Evolutionary conservation across 2,329 filamentous ascomycete species (phyloP), one percentile per base, ranked within the genome.

Genomic region (Trichoderma sp.): DNA sequence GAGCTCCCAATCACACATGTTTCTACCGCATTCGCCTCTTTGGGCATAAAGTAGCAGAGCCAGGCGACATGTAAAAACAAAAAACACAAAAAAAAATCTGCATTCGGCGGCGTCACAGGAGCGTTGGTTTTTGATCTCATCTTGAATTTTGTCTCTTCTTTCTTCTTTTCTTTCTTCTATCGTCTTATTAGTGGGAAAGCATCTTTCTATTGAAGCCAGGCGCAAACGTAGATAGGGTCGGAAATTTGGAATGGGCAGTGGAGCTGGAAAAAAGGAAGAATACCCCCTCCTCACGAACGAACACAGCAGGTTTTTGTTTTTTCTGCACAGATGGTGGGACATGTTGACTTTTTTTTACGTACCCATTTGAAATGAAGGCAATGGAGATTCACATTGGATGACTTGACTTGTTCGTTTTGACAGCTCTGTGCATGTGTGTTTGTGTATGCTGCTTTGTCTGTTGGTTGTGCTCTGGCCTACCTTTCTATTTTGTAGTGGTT

Each of bases 11-110:
- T 61, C 89, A 90, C 76, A 92, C 90, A 4, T 92, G 90, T 77
- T 86, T 92, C 76, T 92, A 92, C 80, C 83, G 90, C 1, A 79
- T 91, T n/a, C 82, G 85, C 71, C 72, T 92, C 58, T 91, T 88
- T 77, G 81, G 90, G 85, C 18, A 70, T 21, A 76, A 74, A 63
- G 47, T 71, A 36, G 7, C n/a, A 24, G 66, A 79, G 86, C 36
- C 14, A 14, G 47, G 15, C 34, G 3, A 57, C 3, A n/a, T 30
- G n/a, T 24, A 24, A 36, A 7, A n/a, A 15, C 7, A 21, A 30
- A 34, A 14, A 26, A 11, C 5, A 26, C 12, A 6, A 8, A 24
- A 14, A 15, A 24, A 12, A 24, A 24, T 58, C 24, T 24, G 60
- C 69, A 68, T 71, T 71, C 63, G 53, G 30, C 56, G 60, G 53